Evolutionary conservation across 2,329 filamentous ascomycete species (phyloP), one percentile per base, ranked within the genome.

Genomic region (Pseudogymnoascus sp.): DNA sequence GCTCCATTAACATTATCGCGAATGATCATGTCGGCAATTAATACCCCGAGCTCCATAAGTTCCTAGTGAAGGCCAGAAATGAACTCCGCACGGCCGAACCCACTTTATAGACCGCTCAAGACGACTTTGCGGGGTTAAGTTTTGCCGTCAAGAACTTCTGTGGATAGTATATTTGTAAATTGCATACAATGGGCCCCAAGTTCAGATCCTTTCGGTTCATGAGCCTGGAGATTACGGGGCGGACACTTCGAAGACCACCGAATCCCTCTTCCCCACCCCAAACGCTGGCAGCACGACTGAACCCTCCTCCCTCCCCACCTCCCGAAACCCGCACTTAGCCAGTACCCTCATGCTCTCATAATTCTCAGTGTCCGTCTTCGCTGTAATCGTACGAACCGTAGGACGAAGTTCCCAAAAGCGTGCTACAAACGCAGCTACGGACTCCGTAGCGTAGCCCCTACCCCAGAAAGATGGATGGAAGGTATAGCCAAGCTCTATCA

Each of bases 241-340:
- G 11, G 15, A 6, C 3, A 31, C 46, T 1, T 31, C 26, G 31
- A 53, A 53, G 31, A 53, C 46, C 46, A 46, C 62, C 31, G 62
- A 63, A 7, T 56, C 21, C 38, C 38, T 62, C 38, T 21, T 46
- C 19, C 26, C 60, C 33, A 29, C 60, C 46, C 26, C 26, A 19
- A 53, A 9, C 15, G 46, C 26, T n/a, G 26, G 46, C 26, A 53
- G 13, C 46, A 53, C 46, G 11, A 31, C 21, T 21, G 31, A 33
- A 11, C 6, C 65, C 38, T 63, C 62, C 23, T 38, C 23, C 37
- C 26, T 56, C 62, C 62, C 40, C 31, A 62, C 60, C 50, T 67
- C 60, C 23, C 37, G 63, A 50, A 72, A 73, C 6, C 70, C 70
- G 65, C 69, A 69, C 53, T 71, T 72, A 60, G 64, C 60, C 61